Percentiles rank a stretch among this genome's conserved stretches.
Conservation (phyloP, 2,329 filamentous ascomycete species). For the Penicillium janthinellum region DNA sequence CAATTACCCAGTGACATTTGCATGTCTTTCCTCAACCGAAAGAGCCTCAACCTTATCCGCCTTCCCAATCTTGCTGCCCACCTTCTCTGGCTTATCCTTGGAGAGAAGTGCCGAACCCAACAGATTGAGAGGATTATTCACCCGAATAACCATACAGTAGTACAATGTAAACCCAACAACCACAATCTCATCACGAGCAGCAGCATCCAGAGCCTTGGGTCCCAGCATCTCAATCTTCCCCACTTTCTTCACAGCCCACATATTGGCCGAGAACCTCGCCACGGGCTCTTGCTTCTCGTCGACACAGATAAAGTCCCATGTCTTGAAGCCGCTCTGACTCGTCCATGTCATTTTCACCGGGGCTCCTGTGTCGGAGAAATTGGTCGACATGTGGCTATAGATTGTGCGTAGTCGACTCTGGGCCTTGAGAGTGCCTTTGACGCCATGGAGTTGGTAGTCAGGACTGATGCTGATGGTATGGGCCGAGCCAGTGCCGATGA, state of each 20-base stretch:
- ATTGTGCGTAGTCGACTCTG: constrained; percentile 28
- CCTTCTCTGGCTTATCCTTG: constrained; percentile 6
- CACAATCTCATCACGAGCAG: constrained; percentile 30
- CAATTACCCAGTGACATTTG: background rate
- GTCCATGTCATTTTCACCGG: constrained; percentile 32
- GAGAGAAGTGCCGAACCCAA: constrained; percentile 27
- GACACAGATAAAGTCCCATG: constrained; percentile 34
- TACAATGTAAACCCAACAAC: constrained; percentile 31
- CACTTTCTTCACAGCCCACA: constrained; percentile 29
- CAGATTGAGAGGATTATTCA: constrained; percentile 25
- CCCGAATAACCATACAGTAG: constrained; percentile 30
- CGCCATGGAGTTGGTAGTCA: constrained; percentile 27
- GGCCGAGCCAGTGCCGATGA: constrained; percentile 27
- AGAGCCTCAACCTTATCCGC: background rate
- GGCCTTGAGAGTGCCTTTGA: constrained; percentile 24
- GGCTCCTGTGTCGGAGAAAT: constrained; percentile 18
- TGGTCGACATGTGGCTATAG: constrained; percentile 29
- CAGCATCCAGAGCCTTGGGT: constrained; percentile 14
- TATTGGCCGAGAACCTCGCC: constrained; percentile 29
- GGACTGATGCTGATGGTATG: constrained; percentile 29
- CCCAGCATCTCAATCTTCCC: constrained; percentile 31
- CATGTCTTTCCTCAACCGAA: background rate
- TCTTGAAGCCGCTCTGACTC: constrained; percentile 28
- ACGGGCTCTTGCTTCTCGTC: constrained; percentile 30
- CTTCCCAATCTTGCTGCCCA: background rate